These are phyloP conservation scores for Candida dajiaensis DNA, from an alignment of 805 yeast species.

Conservation along the genomic window DNA sequence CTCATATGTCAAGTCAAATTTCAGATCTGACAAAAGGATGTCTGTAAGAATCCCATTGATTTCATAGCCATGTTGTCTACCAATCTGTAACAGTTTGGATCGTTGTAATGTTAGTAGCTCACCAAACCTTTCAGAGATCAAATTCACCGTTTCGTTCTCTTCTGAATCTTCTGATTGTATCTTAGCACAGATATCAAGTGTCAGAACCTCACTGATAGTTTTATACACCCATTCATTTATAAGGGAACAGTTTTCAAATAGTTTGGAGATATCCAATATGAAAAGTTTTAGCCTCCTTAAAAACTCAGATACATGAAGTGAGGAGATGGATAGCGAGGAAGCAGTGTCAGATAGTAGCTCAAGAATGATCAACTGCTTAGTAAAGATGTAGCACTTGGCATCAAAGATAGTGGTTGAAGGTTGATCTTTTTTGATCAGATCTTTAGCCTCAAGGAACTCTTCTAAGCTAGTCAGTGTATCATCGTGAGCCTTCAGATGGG, in stretches of 20 bases:
- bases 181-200: conserved; percentile 14
- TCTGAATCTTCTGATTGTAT: conserved; percentile 6
- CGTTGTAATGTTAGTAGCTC: conserved; percentile 45
- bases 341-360: conserved; percentile 33
- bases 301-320: conserved; percentile 35
- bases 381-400: conserved; percentile 27
- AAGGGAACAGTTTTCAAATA: conserved; percentile 19
- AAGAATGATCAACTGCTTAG: conserved; percentile 30
- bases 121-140: conserved; percentile 37
- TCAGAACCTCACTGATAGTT: conserved; percentile 37
- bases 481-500: neutral
- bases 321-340: conserved; percentile 34
- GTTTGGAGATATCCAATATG: conserved; percentile 32
- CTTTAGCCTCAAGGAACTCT: neutral
- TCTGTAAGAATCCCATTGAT: conserved; percentile 28
- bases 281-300: conserved; percentile 29
- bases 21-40: neutral
- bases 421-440: neutral
- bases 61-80: conserved; percentile 23
- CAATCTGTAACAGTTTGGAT: conserved; percentile 34
- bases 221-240: conserved; percentile 36
- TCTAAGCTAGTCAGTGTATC: neutral
- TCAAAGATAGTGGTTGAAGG: conserved; percentile 8
- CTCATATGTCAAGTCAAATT: conserved; percentile 5
- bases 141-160: conserved; percentile 18